Evolutionary conservation across 352 stramenopile genomes (phyloP).

Genomic region (Globisporangium ultimum): DNA sequence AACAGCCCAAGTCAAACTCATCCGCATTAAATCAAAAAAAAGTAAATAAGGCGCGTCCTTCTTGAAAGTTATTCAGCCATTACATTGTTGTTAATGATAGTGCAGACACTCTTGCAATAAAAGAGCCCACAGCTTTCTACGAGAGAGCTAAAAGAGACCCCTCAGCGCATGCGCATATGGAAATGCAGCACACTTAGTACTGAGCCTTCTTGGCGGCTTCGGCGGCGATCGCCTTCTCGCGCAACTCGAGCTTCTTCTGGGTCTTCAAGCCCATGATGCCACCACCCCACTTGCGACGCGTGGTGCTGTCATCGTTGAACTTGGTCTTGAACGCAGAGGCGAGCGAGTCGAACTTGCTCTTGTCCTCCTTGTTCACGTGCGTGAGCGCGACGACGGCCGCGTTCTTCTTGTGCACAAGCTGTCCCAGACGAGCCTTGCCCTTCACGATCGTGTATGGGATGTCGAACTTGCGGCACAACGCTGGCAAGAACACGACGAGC

Average conservation of each 20-base stretch:
- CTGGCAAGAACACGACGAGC: slow-evolving; percentile 97
- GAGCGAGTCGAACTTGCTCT: slow-evolving; percentile 95
- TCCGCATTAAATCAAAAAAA: too few species aligned
- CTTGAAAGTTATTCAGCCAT: slow-evolving; percentile 46
- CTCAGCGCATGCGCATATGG: not conserved
- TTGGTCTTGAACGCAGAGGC: slow-evolving; percentile 91
- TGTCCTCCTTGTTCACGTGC: slow-evolving; percentile 97
- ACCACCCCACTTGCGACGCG: slow-evolving; percentile 97
- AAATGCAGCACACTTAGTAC: slow-evolving; percentile 67
- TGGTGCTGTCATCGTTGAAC: slow-evolving; percentile 95
- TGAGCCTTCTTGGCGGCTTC: slow-evolving; percentile 99
- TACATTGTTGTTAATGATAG: slow-evolving; percentile 19
- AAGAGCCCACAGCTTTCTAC: slow-evolving; percentile 1
- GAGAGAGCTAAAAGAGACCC: not conserved
- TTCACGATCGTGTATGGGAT: slow-evolving; percentile 99
- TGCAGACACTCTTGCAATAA: slow-evolving; percentile 3
- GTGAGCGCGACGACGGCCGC: slow-evolving; percentile 95
- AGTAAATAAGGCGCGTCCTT: slow-evolving; percentile 5
- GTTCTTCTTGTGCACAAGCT: slow-evolving; percentile 99
- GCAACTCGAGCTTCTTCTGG: slow-evolving; percentile 98
- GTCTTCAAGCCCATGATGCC: slow-evolving; percentile 99
- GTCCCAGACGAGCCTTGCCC: slow-evolving; percentile 97
- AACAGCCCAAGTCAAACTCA: too few species aligned
- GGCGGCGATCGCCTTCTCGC: slow-evolving; percentile 95
- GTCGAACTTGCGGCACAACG: slow-evolving; percentile 98